Base-by-base conservation (phyloP, 129 eudicot species). In the Kitagawia praeruptora region DNA sequence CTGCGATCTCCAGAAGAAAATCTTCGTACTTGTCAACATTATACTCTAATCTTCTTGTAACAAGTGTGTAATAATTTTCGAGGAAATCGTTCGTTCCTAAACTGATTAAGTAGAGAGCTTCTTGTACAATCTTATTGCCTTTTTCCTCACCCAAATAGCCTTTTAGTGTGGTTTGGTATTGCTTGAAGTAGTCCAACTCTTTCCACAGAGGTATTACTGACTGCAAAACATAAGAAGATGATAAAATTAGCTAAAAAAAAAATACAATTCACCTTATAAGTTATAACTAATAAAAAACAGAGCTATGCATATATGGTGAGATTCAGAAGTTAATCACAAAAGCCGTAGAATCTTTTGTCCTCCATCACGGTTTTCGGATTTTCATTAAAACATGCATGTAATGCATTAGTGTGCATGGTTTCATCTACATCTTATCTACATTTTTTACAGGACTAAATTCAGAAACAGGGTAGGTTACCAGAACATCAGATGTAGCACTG, bases 401-500 rank as follows among this genome's bases (percentile, higher is more conserved):
- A n/a, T 3, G 69, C 7, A 51, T 51, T 49, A 49, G n/a, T 27
- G 15, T n/a, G 16, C 9, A 13, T 13, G 19, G 37, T 14, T 4
- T 10, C 8, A 51, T 16, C 58, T 19, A 51, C n/a, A 51, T 51
- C 6, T 51, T 51, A 51, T 16, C 58, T 19, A 51, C n/a, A 51
- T 51, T 1, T 51, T 51, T 48, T 14, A 48, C 54, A 12, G 5
- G 53, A 47, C 53, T 49, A 49, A 49, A 49, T 49, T 16, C 6
- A 8, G 67, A 21, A 8, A 18, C 61, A 25, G 74, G 11, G 74
- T 18, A 16, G 4, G 11, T 71, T 41, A 41, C 76, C 45, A 51
- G 47, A 10, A 76, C 28, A 51, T 76, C 70, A 76, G 79, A 76
- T 6, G 79, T 76, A 34, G 79, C 79, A 37, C 23, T 51, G 15